Evolutionary conservation across 495 filamentous ascomycete genomes (phyloP).

Genomic region (Tuber borchii): DNA sequence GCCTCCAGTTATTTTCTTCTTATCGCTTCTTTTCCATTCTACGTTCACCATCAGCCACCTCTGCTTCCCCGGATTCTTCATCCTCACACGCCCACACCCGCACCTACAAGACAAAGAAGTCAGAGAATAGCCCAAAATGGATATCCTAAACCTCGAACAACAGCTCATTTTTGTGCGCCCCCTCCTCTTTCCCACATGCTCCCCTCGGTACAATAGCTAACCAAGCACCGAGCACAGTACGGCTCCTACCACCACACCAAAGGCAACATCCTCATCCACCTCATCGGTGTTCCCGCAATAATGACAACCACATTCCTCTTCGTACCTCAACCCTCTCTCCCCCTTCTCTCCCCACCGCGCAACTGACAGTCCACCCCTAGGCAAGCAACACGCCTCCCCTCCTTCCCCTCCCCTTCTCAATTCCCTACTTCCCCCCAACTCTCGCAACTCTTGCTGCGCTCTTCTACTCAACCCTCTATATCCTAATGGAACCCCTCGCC

Average conservation of each 20-base stretch:
- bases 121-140: constrained; percentile 18
- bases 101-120: not conserved
- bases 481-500: constrained; percentile 89
- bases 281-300: constrained; percentile 78
- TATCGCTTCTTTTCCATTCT: no score
- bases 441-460: constrained; percentile 65
- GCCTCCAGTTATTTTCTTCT: no score
- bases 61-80: not conserved
- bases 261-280: constrained; percentile 83
- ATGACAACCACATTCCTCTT: constrained; percentile 72
- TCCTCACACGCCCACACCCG: not conserved
- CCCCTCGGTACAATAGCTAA: constrained; percentile 17
- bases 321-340: constrained; percentile 49
- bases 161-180: constrained; percentile 48
- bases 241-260: constrained; percentile 80
- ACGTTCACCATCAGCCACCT: not conserved
- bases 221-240: constrained; percentile 55
- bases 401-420: constrained; percentile 59
- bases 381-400: constrained; percentile 67
- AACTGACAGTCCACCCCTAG: constrained; percentile 45
- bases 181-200: constrained; percentile 2
- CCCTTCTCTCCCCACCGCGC: constrained; percentile 5
- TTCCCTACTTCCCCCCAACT: constrained; percentile 74
- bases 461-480: constrained; percentile 56
- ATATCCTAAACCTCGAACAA: constrained; percentile 48